Base-by-base conservation (phyloP, 495 filamentous ascomycete species). In the Tuber calosporum region DNA sequence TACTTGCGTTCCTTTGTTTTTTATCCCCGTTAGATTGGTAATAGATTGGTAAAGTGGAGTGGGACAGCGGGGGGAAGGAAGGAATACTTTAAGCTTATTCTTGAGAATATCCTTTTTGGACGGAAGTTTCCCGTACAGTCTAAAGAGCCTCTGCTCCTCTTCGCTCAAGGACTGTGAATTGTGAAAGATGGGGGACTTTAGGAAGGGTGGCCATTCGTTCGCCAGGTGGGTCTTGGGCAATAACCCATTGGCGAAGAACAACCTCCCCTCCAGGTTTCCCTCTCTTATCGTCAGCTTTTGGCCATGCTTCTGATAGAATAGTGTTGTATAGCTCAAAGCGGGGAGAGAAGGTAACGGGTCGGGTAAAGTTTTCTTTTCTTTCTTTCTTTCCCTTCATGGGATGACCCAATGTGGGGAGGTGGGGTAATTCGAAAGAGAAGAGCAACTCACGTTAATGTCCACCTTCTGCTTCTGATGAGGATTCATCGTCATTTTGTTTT, bases 381-480 rank as follows among this genome's bases (percentile, higher is more conserved):
- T 30, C 53, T 30, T 15, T 26, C 53, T 30, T 22, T 4, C 26
- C 53, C 11, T 62, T 15, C 53, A 45, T 48, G 72, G 71, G 58
- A 62, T 34, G 7, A 72, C 58, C n/a, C 68, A 71, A 71, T 72
- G 71, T 58, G 70, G 38, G 39, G 42, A 72, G 69, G 72, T 76
- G 68, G 74, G 73, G 73, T 71, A 72, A 48, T 69, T 62, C 30
- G 26, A 34, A 19, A 30, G 53, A 19, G 66, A 72, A 68, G 72
- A 71, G 45, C 69, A 69, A 87, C 93, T 86, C 82, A 97, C 95
- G 86, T 87, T 93, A 84, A 97, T 87, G 84, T 99, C 94, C 75
- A 97, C 85, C 86, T 99, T 98, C 86, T 97, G 97, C 85, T 93
- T 91, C 86, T 97, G 92, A 82, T 93, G 92, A 75, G 95, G 95